Conservation (phyloP, 208 protist genomes). For the Leishmania tarentolae region DNA sequence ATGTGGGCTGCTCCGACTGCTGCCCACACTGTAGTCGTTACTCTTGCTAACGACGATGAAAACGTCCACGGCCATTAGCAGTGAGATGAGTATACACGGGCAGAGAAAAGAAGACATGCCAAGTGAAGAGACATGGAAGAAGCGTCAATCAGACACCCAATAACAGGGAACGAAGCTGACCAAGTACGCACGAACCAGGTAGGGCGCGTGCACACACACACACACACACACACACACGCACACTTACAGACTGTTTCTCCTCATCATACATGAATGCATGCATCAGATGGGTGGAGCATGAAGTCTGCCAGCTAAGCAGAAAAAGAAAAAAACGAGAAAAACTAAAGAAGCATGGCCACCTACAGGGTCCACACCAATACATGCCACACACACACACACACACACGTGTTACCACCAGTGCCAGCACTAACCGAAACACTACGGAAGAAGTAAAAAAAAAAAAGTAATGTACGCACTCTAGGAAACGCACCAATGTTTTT, state of each 20-base stretch:
- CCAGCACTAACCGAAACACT: too few relatives aligned
- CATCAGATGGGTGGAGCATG: neutral
- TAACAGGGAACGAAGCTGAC: neutral
- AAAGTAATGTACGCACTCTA: neutral
- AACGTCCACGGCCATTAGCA: slow-evolving; percentile 6
- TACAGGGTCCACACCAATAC: neutral
- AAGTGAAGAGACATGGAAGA: neutral
- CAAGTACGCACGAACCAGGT: neutral
- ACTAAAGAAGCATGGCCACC: neutral
- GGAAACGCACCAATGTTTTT: neutral
- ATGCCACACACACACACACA: neutral
- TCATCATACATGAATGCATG: neutral
- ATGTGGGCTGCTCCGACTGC: neutral
- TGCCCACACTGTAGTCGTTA: neutral
- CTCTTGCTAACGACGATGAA: slow-evolving; percentile 8
- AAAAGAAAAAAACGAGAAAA: neutral
- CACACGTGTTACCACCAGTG: neutral
- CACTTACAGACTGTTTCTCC: neutral
- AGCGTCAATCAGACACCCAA: neutral
- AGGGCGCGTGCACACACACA: neutral
- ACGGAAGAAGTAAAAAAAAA: neutral
- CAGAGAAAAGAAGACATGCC: neutral
- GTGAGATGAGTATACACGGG: neutral
- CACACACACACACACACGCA: slow-evolving; percentile 14
- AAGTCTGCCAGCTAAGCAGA: neutral